Evolutionary conservation across 2,329 filamentous ascomycete genomes (phyloP).

Genomic region (Lecanosticta acicola): DNA sequence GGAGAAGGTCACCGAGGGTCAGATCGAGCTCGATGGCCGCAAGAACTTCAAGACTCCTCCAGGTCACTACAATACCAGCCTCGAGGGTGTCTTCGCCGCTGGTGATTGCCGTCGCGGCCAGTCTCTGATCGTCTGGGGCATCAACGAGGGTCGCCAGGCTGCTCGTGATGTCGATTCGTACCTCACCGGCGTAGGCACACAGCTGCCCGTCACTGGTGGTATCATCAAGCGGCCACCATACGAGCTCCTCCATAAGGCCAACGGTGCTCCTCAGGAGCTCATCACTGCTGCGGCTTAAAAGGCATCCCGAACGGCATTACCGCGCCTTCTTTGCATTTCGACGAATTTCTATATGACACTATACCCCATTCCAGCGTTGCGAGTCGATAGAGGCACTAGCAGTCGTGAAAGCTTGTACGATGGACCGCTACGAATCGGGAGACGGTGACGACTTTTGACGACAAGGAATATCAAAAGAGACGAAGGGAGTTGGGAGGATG

Average conservation of each 20-base stretch:
- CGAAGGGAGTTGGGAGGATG: background rate
- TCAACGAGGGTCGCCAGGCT: slow-evolving; percentile 92
- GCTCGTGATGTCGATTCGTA: slow-evolving; percentile 87
- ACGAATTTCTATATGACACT: background rate
- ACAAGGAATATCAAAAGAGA: background rate
- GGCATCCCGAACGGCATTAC: background rate
- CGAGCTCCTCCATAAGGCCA: slow-evolving; percentile 53
- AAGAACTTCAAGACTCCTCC: slow-evolving; percentile 94
- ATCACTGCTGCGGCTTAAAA: slow-evolving; percentile 27
- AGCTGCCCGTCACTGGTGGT: slow-evolving; percentile 83
- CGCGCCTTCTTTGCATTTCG: background rate
- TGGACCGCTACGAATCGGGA: slow-evolving; percentile 7
- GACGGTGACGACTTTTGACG: slow-evolving; percentile 4
- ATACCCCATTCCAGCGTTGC: background rate
- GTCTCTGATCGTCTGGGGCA: slow-evolving; percentile 95
- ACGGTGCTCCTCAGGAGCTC: slow-evolving; percentile 35
- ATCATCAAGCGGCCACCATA: slow-evolving; percentile 80
- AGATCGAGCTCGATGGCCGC: slow-evolving; percentile 82
- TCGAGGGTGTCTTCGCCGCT: slow-evolving; percentile 84
- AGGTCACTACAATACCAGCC: slow-evolving; percentile 81
- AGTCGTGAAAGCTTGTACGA: slow-evolving; percentile 7
- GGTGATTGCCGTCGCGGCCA: slow-evolving; percentile 94
- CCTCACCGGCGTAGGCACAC: slow-evolving; percentile 68
- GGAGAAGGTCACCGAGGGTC: slow-evolving; percentile 77
- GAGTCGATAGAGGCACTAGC: background rate